phyloP scores from a whole-genome alignment of 2,329 filamentous ascomycete species.

The Penicillium freii region DNA sequence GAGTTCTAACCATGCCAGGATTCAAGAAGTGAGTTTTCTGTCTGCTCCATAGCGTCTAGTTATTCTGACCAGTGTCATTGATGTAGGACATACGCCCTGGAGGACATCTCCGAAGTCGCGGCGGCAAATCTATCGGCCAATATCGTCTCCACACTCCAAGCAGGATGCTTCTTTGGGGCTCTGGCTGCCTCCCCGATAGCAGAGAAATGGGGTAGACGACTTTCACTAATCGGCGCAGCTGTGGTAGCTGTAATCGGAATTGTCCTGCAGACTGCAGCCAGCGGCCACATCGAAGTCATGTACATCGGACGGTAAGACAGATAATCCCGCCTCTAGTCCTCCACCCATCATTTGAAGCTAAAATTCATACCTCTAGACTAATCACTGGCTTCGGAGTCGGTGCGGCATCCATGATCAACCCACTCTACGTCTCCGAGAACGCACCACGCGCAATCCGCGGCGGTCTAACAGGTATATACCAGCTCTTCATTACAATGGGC shows the following conservation, averaged over 20 bases:
- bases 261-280: slow-evolving; percentile 62
- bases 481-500: slow-evolving; percentile 54
- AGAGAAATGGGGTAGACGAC: slow-evolving; percentile 54
- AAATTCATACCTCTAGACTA: slow-evolving; percentile 32
- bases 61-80: slow-evolving; percentile 13
- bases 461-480: slow-evolving; percentile 59
- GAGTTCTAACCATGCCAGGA: slow-evolving; percentile 60
- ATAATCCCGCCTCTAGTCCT: background rate
- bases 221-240: slow-evolving; percentile 56
- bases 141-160: slow-evolving; percentile 70
- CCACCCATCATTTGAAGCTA: background rate
- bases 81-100: slow-evolving; percentile 54
- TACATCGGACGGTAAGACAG: slow-evolving; percentile 61
- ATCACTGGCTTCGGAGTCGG: slow-evolving; percentile 54
- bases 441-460: slow-evolving; percentile 59
- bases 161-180: slow-evolving; percentile 65
- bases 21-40: slow-evolving; percentile 52
- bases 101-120: slow-evolving; percentile 40
- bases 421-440: slow-evolving; percentile 62
- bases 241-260: slow-evolving; percentile 60
- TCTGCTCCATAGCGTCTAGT: background rate
- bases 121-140: slow-evolving; percentile 61
- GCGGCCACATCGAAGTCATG: slow-evolving; percentile 60
- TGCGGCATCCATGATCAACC: slow-evolving; percentile 57
- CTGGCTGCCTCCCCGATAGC: slow-evolving; percentile 47